Conservation (phyloP, 2,329 filamentous ascomycete species). For the Colletotrichum sansevieriae region DNA sequence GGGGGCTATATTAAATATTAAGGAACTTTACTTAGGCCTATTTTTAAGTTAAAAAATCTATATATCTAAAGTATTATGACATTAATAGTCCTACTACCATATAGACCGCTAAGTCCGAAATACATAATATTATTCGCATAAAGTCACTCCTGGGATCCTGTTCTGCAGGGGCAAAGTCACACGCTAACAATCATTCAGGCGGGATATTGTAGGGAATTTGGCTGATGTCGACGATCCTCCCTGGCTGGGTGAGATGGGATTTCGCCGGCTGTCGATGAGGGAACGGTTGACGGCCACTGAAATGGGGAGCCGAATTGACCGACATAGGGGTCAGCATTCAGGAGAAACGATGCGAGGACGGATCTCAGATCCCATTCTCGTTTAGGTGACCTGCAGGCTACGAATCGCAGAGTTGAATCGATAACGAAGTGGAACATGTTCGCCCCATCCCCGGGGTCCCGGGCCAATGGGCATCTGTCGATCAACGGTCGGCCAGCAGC, state of each 20-base stretch:
- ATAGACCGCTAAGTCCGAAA: too few species aligned
- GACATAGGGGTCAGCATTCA: not conserved
- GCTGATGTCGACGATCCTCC: constrained; percentile 31
- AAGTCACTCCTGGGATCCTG: too few species aligned
- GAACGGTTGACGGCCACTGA: constrained; percentile 3
- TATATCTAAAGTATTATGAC: too few species aligned
- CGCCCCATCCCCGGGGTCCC: constrained; percentile 19
- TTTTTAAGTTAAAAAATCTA: too few species aligned
- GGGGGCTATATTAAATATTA: too few species aligned
- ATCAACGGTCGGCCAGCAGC: constrained; percentile 36
- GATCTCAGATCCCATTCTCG: constrained; percentile 28
- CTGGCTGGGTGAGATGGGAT: constrained; percentile 9
- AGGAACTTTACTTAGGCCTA: too few species aligned
- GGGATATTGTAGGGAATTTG: not conserved
- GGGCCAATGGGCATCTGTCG: constrained; percentile 35
- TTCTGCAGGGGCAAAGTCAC: too few species aligned
- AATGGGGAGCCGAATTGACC: not conserved
- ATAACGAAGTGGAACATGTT: constrained; percentile 17
- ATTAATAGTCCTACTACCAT: too few species aligned
- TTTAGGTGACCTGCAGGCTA: constrained; percentile 2
- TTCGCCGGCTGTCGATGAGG: constrained; percentile 9
- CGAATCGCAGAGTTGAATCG: not conserved
- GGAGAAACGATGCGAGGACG: constrained; percentile 11
- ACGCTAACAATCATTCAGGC: too few species aligned
- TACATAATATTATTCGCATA: too few species aligned